Conservation (phyloP, 2,329 filamentous ascomycete species). For the Metarhizium humberi region DNA sequence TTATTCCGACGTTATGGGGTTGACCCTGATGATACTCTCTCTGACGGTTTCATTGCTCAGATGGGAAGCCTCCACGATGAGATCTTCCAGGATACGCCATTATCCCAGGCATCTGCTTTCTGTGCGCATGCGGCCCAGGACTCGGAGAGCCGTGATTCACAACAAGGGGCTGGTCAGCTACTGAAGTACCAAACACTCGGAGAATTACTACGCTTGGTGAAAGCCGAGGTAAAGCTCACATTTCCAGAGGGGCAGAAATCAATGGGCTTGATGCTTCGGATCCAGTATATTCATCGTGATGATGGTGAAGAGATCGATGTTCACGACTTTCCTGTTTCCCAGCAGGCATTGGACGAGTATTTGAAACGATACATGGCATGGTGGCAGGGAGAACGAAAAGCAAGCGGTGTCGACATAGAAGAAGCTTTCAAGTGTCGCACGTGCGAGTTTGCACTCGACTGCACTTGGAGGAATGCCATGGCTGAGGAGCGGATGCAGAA, state of each 20-base stretch:
- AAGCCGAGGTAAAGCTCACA: slow-evolving; percentile 38
- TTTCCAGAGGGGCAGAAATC: slow-evolving; percentile 41
- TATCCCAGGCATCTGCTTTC: slow-evolving; percentile 21
- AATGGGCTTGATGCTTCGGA: slow-evolving; percentile 40
- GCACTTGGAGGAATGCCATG: slow-evolving; percentile 66
- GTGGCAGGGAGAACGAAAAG: slow-evolving; percentile 71
- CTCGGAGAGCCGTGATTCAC: not conserved
- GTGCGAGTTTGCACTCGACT: slow-evolving; percentile 75
- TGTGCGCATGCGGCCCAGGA: not conserved
- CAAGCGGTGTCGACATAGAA: slow-evolving; percentile 68
- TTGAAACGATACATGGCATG: slow-evolving; percentile 65
- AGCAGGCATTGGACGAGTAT: slow-evolving; percentile 53
- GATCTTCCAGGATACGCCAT: slow-evolving; percentile 42
- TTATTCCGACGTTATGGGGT: slow-evolving; percentile 67
- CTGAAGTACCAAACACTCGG: slow-evolving; percentile 39
- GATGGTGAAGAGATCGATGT: slow-evolving; percentile 45
- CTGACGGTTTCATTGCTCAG: slow-evolving; percentile 69
- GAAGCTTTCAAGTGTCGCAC: slow-evolving; percentile 82
- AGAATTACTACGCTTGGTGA: slow-evolving; percentile 36
- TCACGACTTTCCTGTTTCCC: slow-evolving; percentile 58
- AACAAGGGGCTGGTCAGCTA: slow-evolving; percentile 14
- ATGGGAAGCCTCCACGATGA: slow-evolving; percentile 61
- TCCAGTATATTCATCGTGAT: slow-evolving; percentile 43
- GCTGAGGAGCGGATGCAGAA: slow-evolving; percentile 36
- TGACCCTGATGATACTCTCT: slow-evolving; percentile 57